These are phyloP conservation scores for Neoscytalidium dimidiatum DNA, from an alignment of 2,329 filamentous ascomycete species.

Conservation along the genomic window DNA sequence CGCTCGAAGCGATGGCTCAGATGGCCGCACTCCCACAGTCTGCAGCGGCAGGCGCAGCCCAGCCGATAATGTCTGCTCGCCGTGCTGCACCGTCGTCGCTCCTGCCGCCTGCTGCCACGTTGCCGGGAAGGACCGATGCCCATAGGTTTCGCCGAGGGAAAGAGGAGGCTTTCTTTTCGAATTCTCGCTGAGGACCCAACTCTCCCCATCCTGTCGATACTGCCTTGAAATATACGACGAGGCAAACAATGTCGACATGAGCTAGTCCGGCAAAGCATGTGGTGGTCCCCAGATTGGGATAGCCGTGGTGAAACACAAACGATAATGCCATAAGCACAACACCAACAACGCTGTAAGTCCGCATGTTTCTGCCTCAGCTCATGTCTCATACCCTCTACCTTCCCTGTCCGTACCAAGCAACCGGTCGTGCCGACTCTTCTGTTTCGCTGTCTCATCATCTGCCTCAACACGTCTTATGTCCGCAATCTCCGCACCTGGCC, in stretches of 20 bases:
- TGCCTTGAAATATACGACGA: not conserved
- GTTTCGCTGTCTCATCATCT: not conserved
- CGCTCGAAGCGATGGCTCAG: constrained; percentile 5
- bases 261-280: not conserved
- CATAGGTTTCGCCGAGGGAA: not conserved
- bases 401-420: not conserved
- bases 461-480: not conserved
- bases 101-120: not conserved
- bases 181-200: not conserved
- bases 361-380: not conserved
- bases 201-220: not conserved
- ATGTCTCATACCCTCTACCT: not conserved
- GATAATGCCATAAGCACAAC: not conserved
- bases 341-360: not conserved
- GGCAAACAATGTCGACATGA: not conserved
- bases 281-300: constrained; percentile 6
- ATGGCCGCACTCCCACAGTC: not conserved
- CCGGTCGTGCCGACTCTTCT: not conserved
- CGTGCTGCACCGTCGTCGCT: not conserved
- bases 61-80: not conserved
- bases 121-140: not conserved
- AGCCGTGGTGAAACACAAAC: constrained; percentile 1
- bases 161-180: not conserved
- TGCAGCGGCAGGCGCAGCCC: constrained; percentile 4
- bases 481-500: not conserved